Evolutionary conservation across 352 stramenopile species (phyloP).

Genomic region (Phytophthora podocarpi): DNA sequence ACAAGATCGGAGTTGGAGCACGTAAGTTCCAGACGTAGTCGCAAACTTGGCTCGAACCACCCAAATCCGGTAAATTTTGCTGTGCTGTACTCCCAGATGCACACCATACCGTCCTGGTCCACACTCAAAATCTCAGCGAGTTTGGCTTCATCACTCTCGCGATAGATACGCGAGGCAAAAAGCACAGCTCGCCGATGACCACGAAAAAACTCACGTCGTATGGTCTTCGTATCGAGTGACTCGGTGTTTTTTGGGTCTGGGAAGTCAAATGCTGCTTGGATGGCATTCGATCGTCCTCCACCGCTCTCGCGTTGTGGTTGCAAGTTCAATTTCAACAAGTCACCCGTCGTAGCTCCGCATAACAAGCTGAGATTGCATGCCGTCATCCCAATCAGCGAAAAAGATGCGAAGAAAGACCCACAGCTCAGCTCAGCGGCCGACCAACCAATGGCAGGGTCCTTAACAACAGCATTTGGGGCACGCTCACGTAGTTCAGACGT

Average conservation of each 20-base stretch:
- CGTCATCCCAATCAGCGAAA: slow-evolving; percentile 18
- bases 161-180: slow-evolving; percentile 38
- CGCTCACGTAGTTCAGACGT: slow-evolving; percentile 25
- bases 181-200: slow-evolving; percentile 39
- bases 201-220: slow-evolving; percentile 51
- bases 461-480: slow-evolving; percentile 16
- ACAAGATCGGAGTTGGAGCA: neutral
- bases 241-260: slow-evolving; percentile 6
- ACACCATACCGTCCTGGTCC: slow-evolving; percentile 39
- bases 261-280: slow-evolving; percentile 42
- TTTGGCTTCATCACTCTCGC: neutral
- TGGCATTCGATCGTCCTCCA: neutral
- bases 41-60: slow-evolving; percentile 42
- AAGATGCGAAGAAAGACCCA: slow-evolving; percentile 32
- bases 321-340: slow-evolving; percentile 46
- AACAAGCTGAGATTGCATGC: slow-evolving; percentile 19
- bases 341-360: slow-evolving; percentile 35
- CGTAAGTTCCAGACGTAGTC: slow-evolving; percentile 35
- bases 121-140: slow-evolving; percentile 43
- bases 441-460: slow-evolving; percentile 8
- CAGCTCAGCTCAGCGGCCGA: slow-evolving; percentile 21
- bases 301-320: neutral
- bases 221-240: slow-evolving; percentile 1
- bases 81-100: slow-evolving; percentile 47
- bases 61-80: slow-evolving; percentile 48